Percentiles rank a stretch among this genome's conserved stretches.
Evolutionary conservation across 2,329 filamentous ascomycete species (phyloP).

Genomic region (Verticillium zaregamsianum): DNA sequence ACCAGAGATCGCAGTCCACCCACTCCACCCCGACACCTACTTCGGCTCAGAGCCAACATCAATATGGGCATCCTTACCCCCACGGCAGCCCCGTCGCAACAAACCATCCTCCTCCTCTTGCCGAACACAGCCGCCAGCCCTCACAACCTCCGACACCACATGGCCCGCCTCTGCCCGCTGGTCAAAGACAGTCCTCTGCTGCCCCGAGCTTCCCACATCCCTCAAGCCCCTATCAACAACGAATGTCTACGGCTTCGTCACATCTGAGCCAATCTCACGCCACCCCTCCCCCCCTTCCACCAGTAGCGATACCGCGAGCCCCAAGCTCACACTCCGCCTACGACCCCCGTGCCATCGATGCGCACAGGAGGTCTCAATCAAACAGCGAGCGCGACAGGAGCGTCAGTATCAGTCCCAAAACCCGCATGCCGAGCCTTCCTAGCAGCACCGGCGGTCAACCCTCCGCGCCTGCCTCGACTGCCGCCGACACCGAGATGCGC

Average conservation of each 20-base stretch:
- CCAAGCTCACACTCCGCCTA: constrained; percentile 38
- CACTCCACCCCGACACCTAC: constrained; percentile 60
- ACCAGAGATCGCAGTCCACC: constrained; percentile 52
- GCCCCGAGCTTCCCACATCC: constrained; percentile 43
- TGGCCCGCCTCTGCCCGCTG: constrained; percentile 41
- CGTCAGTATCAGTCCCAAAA: constrained; percentile 76
- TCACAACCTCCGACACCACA: constrained; percentile 52
- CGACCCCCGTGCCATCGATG: constrained; percentile 36
- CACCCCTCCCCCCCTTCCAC: constrained; percentile 29
- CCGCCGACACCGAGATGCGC: constrained; percentile 10
- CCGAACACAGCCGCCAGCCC: constrained; percentile 41
- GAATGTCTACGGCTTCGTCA: constrained; percentile 27
- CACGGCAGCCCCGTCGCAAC: constrained; percentile 50
- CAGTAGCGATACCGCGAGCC: constrained; percentile 29
- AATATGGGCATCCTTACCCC: constrained; percentile 44
- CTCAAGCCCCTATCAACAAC: constrained; percentile 57
- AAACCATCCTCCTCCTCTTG: constrained; percentile 36
- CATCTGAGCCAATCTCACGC: constrained; percentile 15
- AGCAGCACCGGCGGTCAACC: constrained; percentile 32
- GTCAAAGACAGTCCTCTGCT: constrained; percentile 37
- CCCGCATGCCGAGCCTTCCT: constrained; percentile 51
- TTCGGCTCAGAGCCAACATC: constrained; percentile 55
- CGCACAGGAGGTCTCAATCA: constrained; percentile 46
- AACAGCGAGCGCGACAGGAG: constrained; percentile 64
- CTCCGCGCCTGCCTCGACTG: not conserved